Percentiles rank a stretch among this genome's conserved stretches.
Evolutionary conservation across 306 rosid species (phyloP).

Genomic region (Cicer arietinum): DNA sequence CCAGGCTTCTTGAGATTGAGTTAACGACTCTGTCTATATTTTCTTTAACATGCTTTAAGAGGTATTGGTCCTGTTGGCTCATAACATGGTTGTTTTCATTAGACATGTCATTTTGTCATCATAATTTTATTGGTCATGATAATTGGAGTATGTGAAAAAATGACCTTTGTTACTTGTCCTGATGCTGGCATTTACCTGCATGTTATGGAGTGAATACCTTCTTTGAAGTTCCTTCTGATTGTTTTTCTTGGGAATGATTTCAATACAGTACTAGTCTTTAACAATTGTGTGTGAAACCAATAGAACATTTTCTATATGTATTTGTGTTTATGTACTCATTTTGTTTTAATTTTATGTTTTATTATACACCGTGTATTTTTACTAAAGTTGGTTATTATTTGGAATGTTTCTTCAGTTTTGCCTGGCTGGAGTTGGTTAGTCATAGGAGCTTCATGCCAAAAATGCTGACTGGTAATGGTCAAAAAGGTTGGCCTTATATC

Average conservation of each 20-base stretch:
- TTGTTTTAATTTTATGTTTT: slow-evolving; percentile 3
- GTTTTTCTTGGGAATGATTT: neutral
- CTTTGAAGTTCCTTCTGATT: slow-evolving; percentile 7
- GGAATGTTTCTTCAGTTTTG: slow-evolving; percentile 72
- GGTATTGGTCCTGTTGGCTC: too few relatives aligned
- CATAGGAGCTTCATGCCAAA: slow-evolving; percentile 96
- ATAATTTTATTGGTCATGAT: too few relatives aligned
- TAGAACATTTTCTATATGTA: neutral
- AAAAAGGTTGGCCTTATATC: slow-evolving; percentile 90
- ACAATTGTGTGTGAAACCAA: neutral
- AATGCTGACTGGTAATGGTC: slow-evolving; percentile 89
- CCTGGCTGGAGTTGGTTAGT: slow-evolving; percentile 98
- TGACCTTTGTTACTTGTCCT: neutral
- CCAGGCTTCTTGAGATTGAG: neutral
- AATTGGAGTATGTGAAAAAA: too few relatives aligned
- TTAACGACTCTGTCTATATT: too few relatives aligned
- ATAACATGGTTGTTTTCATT: too few relatives aligned
- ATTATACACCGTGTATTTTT: neutral
- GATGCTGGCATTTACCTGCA: neutral
- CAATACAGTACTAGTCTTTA: neutral
- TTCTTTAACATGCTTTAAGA: too few relatives aligned
- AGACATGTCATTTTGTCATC: too few relatives aligned
- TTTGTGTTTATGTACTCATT: neutral
- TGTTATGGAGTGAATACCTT: neutral
- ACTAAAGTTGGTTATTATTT: slow-evolving; percentile 7